Conservation (phyloP, 345 rosid species). For the Aurinia saxatilis region DNA sequence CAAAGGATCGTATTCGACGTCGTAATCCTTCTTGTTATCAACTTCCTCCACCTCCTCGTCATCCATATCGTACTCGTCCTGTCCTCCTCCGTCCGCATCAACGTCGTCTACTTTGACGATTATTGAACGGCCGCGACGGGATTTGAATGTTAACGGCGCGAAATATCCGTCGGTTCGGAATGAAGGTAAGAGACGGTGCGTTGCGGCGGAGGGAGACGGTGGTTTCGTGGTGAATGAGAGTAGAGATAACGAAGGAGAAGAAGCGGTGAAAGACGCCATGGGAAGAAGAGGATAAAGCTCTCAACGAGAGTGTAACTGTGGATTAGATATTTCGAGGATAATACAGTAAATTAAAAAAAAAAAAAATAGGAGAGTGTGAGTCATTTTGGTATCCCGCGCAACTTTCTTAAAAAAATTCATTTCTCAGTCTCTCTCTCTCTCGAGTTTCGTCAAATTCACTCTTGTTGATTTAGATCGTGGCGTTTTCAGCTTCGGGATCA, state of each 20-base stretch:
- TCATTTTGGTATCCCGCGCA: slow-evolving; percentile 37
- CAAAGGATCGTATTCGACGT: slow-evolving; percentile 75
- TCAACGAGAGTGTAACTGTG: slow-evolving; percentile 8
- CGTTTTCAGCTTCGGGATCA: neutral
- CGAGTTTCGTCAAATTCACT: neutral
- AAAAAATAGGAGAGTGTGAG: neutral
- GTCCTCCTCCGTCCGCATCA: slow-evolving; percentile 57
- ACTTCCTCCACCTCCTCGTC: slow-evolving; percentile 84
- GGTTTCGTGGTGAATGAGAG: slow-evolving; percentile 24
- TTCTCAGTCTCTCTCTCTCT: neutral
- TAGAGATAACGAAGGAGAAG: slow-evolving; percentile 30
- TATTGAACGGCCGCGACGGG: slow-evolving; percentile 29
- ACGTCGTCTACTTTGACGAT: slow-evolving; percentile 62
- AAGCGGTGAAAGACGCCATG: slow-evolving; percentile 30
- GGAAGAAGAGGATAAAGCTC: slow-evolving; percentile 16
- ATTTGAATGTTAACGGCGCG: slow-evolving; percentile 25
- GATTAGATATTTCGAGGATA: slow-evolving; percentile 10
- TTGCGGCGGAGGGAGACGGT: slow-evolving; percentile 1
- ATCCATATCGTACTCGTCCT: slow-evolving; percentile 74
- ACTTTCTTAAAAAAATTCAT: slow-evolving; percentile 14
- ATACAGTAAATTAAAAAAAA: neutral
- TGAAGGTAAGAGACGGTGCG: slow-evolving; percentile 11
- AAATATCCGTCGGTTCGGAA: slow-evolving; percentile 8
- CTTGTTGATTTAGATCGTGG: slow-evolving; percentile 11
- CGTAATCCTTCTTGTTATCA: slow-evolving; percentile 87